These are phyloP conservation scores for Colletotrichum sp. DNA, from an alignment of 2,329 filamentous ascomycete genomes.

Conservation along the genomic window DNA sequence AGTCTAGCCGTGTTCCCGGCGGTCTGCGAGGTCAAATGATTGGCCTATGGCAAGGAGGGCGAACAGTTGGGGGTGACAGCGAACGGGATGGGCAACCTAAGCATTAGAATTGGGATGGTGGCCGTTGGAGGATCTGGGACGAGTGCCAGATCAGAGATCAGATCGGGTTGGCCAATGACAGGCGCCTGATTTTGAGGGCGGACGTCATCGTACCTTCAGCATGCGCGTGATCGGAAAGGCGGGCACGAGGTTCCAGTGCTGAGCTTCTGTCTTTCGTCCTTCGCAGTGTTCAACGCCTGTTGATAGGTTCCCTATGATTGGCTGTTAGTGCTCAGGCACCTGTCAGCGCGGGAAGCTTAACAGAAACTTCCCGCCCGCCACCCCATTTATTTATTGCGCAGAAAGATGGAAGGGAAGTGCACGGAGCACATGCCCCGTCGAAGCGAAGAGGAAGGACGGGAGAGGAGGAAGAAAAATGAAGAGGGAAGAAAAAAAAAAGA, in stretches of 20 bases:
- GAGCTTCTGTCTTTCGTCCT: background rate
- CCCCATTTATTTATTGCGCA: background rate
- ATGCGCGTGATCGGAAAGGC: constrained; percentile 6
- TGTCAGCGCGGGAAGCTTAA: constrained; percentile 6
- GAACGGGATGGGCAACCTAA: background rate
- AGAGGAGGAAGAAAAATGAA: background rate
- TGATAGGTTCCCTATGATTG: background rate
- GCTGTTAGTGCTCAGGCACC: constrained; percentile 1
- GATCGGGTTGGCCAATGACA: constrained; percentile 3
- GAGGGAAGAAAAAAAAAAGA: background rate
- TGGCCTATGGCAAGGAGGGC: background rate
- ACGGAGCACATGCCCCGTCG: background rate
- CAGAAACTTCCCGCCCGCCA: background rate
- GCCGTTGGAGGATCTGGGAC: constrained; percentile 8
- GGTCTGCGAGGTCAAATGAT: background rate
- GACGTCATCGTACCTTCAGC: background rate
- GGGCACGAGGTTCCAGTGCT: background rate
- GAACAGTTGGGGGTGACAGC: background rate
- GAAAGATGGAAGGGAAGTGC: background rate
- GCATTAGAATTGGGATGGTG: background rate
- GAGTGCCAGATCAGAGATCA: constrained; percentile 17
- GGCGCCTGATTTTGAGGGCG: background rate
- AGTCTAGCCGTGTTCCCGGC: background rate
- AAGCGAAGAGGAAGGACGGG: background rate
- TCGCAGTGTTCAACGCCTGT: background rate